phyloP scores from a whole-genome alignment of 148 eudicot genomes.

The Persicaria tinctoria region DNA sequence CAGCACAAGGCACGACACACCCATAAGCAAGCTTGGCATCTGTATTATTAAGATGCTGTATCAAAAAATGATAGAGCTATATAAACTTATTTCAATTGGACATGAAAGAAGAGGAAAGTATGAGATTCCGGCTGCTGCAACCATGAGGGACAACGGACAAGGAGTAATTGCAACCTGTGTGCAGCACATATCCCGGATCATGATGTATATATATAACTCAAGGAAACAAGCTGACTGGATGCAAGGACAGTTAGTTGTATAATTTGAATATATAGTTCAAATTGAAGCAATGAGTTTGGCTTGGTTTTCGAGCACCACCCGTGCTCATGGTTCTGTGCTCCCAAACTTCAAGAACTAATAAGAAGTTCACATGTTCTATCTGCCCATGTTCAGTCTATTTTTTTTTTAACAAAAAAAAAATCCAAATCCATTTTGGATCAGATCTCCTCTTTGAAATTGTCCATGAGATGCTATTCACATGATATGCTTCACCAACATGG shows the following conservation, averaged over 20 bases:
- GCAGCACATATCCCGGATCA: background rate
- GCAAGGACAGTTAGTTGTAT: background rate
- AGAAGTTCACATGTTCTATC: too few species aligned
- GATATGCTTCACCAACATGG: too few species aligned
- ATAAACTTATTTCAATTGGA: background rate
- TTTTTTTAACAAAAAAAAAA: too few species aligned
- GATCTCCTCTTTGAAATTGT: too few species aligned
- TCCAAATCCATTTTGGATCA: too few species aligned
- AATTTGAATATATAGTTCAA: too few species aligned
- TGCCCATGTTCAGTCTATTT: too few species aligned
- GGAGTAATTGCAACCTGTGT: background rate
- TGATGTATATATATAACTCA: background rate
- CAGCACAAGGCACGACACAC: background rate
- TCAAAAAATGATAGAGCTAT: background rate
- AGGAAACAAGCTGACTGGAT: background rate
- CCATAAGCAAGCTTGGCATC: conserved; percentile 3
- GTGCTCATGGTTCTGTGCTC: too few species aligned
- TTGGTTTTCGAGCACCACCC: too few species aligned
- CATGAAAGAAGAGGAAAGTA: background rate
- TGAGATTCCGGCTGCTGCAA: background rate
- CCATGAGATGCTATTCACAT: too few species aligned
- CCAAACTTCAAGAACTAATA: too few species aligned
- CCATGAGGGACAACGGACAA: background rate
- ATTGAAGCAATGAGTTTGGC: too few species aligned
- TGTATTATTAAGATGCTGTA: background rate